phyloP scores from a whole-genome alignment of 2,329 filamentous ascomycete genomes.

The Nemania sp. region DNA sequence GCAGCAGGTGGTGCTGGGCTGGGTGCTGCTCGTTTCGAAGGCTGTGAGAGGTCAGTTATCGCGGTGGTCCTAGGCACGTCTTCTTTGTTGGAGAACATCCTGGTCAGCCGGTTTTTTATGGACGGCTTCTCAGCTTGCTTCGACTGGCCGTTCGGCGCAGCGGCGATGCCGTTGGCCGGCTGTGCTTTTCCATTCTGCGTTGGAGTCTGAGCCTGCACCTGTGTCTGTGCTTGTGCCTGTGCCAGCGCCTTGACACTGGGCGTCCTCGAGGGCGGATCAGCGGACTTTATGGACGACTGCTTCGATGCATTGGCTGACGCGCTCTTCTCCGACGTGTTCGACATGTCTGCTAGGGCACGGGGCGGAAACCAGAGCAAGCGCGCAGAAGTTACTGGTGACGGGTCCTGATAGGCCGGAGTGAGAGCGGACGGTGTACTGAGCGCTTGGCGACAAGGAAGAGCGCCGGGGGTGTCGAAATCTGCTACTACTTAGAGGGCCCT shows the following conservation, averaged over 20 bases:
- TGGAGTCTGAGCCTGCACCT: conserved; percentile 12
- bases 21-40: conserved; percentile 33
- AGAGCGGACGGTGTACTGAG: conserved; percentile 24
- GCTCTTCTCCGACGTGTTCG: conserved; percentile 40
- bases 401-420: conserved; percentile 21
- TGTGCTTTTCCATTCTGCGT: conserved; percentile 34
- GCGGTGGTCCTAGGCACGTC: conserved; percentile 43
- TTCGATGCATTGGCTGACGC: conserved; percentile 38
- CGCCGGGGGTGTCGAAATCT: conserved; percentile 21
- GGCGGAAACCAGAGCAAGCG: not conserved
- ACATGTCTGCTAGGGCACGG: conserved; percentile 33
- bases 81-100: conserved; percentile 67
- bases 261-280: conserved; percentile 37
- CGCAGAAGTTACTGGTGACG: too few relatives aligned
- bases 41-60: conserved; percentile 41
- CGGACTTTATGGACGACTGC: conserved; percentile 41
- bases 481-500: conserved; percentile 12
- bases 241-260: conserved; percentile 33
- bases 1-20: conserved; percentile 39
- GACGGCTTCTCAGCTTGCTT: conserved; percentile 56
- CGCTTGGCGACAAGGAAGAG: conserved; percentile 35
- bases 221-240: conserved; percentile 12
- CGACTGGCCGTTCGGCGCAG: conserved; percentile 40
- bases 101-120: conserved; percentile 65
- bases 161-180: conserved; percentile 35